Conservation (phyloP, 352 stramenopile genomes). For the Globisporangium acanthophoron region DNA sequence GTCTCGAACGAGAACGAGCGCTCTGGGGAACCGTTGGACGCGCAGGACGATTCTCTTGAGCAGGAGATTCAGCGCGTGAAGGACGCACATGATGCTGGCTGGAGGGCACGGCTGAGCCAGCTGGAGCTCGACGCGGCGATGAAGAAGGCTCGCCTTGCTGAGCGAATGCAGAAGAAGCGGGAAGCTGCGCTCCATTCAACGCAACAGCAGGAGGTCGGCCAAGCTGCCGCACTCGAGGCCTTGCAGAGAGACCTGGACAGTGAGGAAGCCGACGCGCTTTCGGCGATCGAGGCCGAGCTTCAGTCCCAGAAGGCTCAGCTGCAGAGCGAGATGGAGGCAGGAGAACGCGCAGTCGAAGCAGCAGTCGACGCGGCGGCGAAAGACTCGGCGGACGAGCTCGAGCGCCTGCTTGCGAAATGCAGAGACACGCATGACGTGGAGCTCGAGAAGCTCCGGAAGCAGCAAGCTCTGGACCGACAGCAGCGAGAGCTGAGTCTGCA, state of each 20-base stretch:
- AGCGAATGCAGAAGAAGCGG: slow-evolving; percentile 27
- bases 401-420: slow-evolving; percentile 27
- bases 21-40: too few species aligned
- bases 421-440: slow-evolving; percentile 26
- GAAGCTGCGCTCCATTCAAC: not conserved
- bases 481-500: slow-evolving; percentile 38
- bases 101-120: slow-evolving; percentile 21
- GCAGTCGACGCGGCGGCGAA: slow-evolving; percentile 11
- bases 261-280: slow-evolving; percentile 28
- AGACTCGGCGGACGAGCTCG: slow-evolving; percentile 19
- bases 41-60: not conserved
- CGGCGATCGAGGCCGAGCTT: slow-evolving; percentile 23
- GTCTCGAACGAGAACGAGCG: not conserved
- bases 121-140: slow-evolving; percentile 24
- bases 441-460: slow-evolving; percentile 19
- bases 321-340: slow-evolving; percentile 7
- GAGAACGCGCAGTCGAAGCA: slow-evolving; percentile 13
- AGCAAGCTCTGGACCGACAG: slow-evolving; percentile 24
- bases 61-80: slow-evolving; percentile 28
- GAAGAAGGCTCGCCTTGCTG: slow-evolving; percentile 23
- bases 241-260: slow-evolving; percentile 13
- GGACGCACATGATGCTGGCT: slow-evolving; percentile 20
- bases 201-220: not conserved
- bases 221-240: not conserved
- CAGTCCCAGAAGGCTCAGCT: slow-evolving; percentile 10